Base-by-base conservation (phyloP, 148 eudicot genomes). In the Rhododendron ovatum region DNA sequence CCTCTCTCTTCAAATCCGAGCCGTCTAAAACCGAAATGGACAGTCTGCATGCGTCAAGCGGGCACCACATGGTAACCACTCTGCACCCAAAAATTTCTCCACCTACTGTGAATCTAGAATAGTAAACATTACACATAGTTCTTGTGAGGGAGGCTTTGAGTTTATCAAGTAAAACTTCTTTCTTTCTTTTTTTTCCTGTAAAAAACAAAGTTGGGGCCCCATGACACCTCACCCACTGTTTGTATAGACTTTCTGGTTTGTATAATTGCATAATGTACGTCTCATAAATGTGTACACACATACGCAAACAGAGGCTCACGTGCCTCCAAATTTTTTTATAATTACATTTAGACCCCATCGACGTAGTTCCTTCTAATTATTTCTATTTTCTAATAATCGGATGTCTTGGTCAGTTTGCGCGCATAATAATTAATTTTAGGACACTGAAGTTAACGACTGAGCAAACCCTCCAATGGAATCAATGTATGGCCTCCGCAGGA, bases 21-120 rank as follows among this genome's bases (percentile, higher is more conserved):
- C 43, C 0, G 7, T 41, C 43, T 7, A 41, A 41, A 41, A 41
- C 1, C 7, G 0, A 41, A 41, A 41, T 41, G 45, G 1, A 6
- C 45, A 6, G 7, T 41, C 45, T 0, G 7, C 0, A 41, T 41
- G 0, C 45, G 0, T 1, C 7, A 1, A 41, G 0, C 7, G 1
- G 1, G 45, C 39, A 37, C 2, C 39, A 37, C 39, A 0, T 37
- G 0, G 39, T 37, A 2, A 7, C 7, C 45, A 41, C 43, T 7
- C 1, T 0, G 0, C 45, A 41, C 45, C 7, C 45, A 41, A 41
- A 41, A 41, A 41, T 41, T 41, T 5, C 45, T 41, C 45, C 69
- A 61, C 69, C 13, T 65, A 65, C 12, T 8, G 24, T 7, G 69
- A 61, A 61, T 22, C 69, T 61, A 61, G 69, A 24, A 7, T 61